A percentile compares a stretch with the other conserved stretches of the same genome.
Conservation (phyloP, 208 protist species). For the Naegleria lovaniensis region DNA sequence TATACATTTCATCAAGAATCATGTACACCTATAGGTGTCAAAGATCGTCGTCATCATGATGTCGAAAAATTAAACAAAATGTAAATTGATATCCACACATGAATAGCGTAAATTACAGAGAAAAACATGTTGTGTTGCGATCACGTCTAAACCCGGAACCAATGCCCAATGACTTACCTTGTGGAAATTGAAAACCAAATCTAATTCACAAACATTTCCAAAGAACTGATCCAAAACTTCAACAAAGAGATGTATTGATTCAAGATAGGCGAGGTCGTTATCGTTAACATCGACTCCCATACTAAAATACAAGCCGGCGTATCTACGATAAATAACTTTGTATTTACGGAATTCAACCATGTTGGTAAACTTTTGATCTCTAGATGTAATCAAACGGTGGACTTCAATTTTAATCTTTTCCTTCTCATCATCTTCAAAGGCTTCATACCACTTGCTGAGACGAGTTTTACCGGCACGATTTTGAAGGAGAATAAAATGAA, state of each 20-base stretch:
- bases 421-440: conserved; percentile 87
- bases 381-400: conserved; percentile 83
- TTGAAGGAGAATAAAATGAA: conserved; percentile 96
- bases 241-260: conserved; percentile 96
- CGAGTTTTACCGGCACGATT: conserved; percentile 97
- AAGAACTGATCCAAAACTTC: conserved; percentile 98
- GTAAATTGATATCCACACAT: no score
- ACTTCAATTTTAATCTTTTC: conserved; percentile 86
- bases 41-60: no score
- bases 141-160: not conserved
- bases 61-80: no score
- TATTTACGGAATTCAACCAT: conserved; percentile 87
- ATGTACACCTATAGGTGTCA: conserved; percentile 91
- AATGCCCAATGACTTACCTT: conserved; percentile 55
- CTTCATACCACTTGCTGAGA: conserved; percentile 95
- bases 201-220: conserved; percentile 98
- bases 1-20: conserved; percentile 96
- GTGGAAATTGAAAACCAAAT: conserved; percentile 99
- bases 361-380: conserved; percentile 87
- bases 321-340: conserved; percentile 96
- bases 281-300: conserved; percentile 94
- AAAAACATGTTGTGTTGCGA: not conserved
- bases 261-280: conserved; percentile 95
- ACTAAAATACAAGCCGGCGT: conserved; percentile 98
- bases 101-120: not conserved